Evolutionary conservation across 179 eudicot genomes (phyloP).

Genomic region (Carnegiea gigantea): DNA sequence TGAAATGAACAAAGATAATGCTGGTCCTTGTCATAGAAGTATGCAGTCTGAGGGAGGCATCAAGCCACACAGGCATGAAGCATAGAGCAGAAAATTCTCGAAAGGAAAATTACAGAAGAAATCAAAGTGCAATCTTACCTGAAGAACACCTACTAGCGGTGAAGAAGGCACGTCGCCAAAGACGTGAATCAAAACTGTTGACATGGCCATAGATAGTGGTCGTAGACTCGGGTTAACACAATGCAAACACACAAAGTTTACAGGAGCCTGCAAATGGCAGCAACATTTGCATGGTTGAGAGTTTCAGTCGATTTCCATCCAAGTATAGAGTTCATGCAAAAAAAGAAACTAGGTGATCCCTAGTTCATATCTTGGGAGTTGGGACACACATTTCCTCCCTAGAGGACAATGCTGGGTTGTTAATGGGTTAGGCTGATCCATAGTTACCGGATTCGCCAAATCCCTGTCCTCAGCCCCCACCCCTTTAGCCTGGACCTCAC

Average conservation of each 20-base stretch:
- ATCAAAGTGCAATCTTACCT: conserved; percentile 44
- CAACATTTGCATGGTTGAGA: background rate
- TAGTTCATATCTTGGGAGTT: too few species aligned
- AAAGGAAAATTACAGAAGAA: background rate
- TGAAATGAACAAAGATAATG: too few species aligned
- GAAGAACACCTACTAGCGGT: conserved; percentile 89
- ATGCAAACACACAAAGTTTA: conserved; percentile 79
- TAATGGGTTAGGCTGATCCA: too few species aligned
- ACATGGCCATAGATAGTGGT: conserved; percentile 94
- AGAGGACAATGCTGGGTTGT: too few species aligned
- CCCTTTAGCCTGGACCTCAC: background rate
- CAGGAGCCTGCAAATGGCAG: conserved; percentile 75
- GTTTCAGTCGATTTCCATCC: background rate
- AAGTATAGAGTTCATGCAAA: background rate
- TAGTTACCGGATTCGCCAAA: too few species aligned
- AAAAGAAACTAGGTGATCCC: too few species aligned
- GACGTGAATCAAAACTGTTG: conserved; percentile 82
- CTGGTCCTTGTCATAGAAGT: too few species aligned
- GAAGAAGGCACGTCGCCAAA: conserved; percentile 99
- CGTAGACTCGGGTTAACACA: conserved; percentile 81
- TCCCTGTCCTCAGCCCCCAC: background rate
- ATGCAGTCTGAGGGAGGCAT: too few species aligned
- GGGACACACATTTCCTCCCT: too few species aligned
- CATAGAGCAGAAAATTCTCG: background rate
- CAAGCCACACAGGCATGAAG: too few species aligned